phyloP scores from a whole-genome alignment of 495 filamentous ascomycete genomes.

The Penicillium waksmanii region DNA sequence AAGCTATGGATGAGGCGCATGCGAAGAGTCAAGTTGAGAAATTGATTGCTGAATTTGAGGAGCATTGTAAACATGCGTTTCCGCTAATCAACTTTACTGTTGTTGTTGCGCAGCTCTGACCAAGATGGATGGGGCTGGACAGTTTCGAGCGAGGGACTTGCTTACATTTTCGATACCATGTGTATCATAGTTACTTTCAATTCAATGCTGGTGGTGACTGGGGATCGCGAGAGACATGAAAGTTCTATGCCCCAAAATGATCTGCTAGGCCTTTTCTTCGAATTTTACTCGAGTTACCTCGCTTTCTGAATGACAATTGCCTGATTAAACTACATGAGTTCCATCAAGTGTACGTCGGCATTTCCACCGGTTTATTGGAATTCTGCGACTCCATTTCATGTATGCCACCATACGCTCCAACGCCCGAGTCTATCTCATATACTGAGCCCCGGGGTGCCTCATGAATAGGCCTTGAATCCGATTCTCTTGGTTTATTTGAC shows the following conservation, averaged over 20 bases:
- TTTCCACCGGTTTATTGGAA: neutral
- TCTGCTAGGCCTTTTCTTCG: no score
- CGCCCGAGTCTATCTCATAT: neutral
- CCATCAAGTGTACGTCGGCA: neutral
- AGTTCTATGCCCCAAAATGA: no score
- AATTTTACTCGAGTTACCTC: no score
- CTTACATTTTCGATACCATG: no score
- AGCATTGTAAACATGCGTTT: conserved; percentile 15
- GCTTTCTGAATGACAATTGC: no score
- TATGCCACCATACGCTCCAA: neutral
- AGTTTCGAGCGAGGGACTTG: no score
- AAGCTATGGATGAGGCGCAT: conserved; percentile 16
- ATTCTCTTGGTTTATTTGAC: neutral
- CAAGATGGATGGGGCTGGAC: neutral
- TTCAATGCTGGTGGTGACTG: no score
- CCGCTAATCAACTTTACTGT: conserved; percentile 20
- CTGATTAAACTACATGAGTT: no score
- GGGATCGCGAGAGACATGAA: no score
- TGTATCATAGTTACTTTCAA: no score
- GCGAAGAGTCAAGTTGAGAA: conserved; percentile 24
- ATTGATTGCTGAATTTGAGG: conserved; percentile 24
- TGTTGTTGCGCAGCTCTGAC: neutral
- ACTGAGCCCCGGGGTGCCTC: neutral
- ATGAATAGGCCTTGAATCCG: neutral
- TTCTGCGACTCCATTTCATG: neutral